A percentile compares a stretch with the other conserved stretches of the same genome.
phyloP scores from a whole-genome alignment of 805 yeast species.

The Zygosaccharomyces gambellarensis region DNA sequence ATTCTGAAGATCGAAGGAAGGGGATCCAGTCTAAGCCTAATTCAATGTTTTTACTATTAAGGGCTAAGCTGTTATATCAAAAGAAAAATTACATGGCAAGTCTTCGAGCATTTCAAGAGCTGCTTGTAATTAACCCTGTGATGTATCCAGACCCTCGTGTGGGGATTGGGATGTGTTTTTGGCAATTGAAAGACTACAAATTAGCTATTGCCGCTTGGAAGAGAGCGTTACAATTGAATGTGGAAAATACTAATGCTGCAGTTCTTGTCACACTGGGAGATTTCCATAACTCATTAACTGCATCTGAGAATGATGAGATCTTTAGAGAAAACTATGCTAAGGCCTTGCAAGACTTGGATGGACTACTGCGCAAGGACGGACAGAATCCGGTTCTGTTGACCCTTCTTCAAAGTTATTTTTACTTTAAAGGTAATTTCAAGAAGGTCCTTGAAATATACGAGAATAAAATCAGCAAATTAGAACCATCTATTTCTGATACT shows the following conservation, averaged over 20 bases:
- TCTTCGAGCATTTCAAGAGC: constrained; percentile 77
- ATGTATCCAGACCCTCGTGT: constrained; percentile 87
- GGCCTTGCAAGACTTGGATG: constrained; percentile 47
- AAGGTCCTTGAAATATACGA: constrained; percentile 54
- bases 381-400: constrained; percentile 60
- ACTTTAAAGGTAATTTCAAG: constrained; percentile 58
- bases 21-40: constrained; percentile 51
- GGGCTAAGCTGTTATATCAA: constrained; percentile 73
- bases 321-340: constrained; percentile 56
- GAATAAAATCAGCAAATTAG: constrained; percentile 40
- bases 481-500: constrained; percentile 33
- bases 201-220: constrained; percentile 82
- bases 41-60: constrained; percentile 72
- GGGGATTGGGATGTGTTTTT: constrained; percentile 91
- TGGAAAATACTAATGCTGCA: constrained; percentile 54
- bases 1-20: constrained; percentile 31
- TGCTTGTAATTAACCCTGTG: constrained; percentile 68
- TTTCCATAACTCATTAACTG: constrained; percentile 58
- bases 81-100: constrained; percentile 71
- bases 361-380: constrained; percentile 37
- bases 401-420: constrained; percentile 65
- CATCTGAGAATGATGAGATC: constrained; percentile 43
- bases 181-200: constrained; percentile 74
- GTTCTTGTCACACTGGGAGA: constrained; percentile 62
- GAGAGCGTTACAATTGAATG: constrained; percentile 64